Evolutionary conservation across 2,329 filamentous ascomycete species (phyloP), one percentile per base, ranked within the genome.

Genomic region (Colletotrichum viniferum): DNA sequence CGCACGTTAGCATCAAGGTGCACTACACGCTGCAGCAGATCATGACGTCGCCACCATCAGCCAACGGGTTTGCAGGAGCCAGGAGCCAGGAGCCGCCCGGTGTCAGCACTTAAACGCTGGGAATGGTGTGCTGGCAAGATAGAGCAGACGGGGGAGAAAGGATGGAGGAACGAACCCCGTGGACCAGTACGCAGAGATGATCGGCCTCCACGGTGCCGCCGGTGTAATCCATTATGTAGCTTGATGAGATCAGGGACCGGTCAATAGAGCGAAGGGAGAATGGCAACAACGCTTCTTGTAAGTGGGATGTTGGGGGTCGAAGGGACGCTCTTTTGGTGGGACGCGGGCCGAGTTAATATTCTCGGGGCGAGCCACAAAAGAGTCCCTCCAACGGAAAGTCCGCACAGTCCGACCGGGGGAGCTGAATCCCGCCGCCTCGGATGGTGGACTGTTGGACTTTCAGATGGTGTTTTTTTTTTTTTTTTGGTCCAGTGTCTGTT

Each of bases 111-210:
- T 21, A 58, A 56, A 28, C 55, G 5, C 3, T n/a, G 28, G 28
- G n/a, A 58, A n/a, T 14, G 36, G 18, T 58, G 52, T 34, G 26
- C 43, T n/a, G 56, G 32, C 36, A 38, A 28, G 32, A 18, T 21
- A 77, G 62, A 69, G 74, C 73, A 28, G 36, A 62, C 7, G 76
- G 13, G 76, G 6, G 4, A 21, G 36, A 56, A 21, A 48, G 21
- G n/a, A n/a, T 21, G 36, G 14, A 43, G 69, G 77, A 69, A 84
- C 90, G 83, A 90, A 94, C 92, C 85, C 94, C 91, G 82, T 96
- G 94, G 68, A 96, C 92, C 60, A 96, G 88, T 56, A 96, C 93
- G 80, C 92, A 94, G 77, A 96, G 90, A 83, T 96, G 94, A 78
- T 94, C 89, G 63, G 93, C 92, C 74, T 89, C 85, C 60, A 81